Evolutionary conservation across 208 protist species (phyloP).

Genomic region (Herpetomonas samuelpessoai): DNA sequence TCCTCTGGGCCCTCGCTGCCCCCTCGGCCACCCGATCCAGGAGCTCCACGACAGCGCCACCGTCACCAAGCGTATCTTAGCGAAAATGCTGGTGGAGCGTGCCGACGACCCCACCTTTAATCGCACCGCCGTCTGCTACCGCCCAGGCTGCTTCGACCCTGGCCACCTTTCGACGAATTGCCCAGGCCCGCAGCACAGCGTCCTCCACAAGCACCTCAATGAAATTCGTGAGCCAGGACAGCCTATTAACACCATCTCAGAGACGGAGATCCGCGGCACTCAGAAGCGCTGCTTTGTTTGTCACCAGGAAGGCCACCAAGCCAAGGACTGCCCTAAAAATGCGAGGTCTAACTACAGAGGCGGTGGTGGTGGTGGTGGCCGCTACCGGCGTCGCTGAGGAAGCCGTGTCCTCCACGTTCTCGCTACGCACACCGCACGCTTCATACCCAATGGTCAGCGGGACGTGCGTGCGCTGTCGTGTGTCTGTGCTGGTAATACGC

Average conservation of each 20-base stretch:
- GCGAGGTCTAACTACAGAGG: constrained; percentile 25
- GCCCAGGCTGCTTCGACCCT: constrained; percentile 75
- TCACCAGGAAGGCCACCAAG: constrained; percentile 70
- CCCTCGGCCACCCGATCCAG: constrained; percentile 89
- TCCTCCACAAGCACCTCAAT: constrained; percentile 53
- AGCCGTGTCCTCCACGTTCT: constrained; percentile 8
- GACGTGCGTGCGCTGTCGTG: too few species aligned
- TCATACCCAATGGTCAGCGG: too few species aligned
- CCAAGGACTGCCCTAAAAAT: constrained; percentile 76
- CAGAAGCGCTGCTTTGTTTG: constrained; percentile 78
- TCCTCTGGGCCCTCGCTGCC: constrained; percentile 92
- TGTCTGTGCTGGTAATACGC: too few species aligned
- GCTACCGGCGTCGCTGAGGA: constrained; percentile 6
- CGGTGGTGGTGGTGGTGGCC: constrained; percentile 16
- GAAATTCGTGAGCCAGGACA: constrained; percentile 77
- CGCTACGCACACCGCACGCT: too few species aligned
- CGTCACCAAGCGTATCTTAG: constrained; percentile 60
- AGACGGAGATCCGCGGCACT: constrained; percentile 33
- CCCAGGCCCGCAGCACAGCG: constrained; percentile 64
- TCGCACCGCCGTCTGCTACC: constrained; percentile 73
- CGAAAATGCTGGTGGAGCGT: constrained; percentile 66
- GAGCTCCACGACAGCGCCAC: constrained; percentile 72
- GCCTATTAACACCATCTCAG: constrained; percentile 31
- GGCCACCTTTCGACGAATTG: constrained; percentile 84
- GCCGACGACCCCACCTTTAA: constrained; percentile 73